phyloP scores from a whole-genome alignment of 2,329 filamentous ascomycete genomes.

The Cryoendolithus antarcticus region DNA sequence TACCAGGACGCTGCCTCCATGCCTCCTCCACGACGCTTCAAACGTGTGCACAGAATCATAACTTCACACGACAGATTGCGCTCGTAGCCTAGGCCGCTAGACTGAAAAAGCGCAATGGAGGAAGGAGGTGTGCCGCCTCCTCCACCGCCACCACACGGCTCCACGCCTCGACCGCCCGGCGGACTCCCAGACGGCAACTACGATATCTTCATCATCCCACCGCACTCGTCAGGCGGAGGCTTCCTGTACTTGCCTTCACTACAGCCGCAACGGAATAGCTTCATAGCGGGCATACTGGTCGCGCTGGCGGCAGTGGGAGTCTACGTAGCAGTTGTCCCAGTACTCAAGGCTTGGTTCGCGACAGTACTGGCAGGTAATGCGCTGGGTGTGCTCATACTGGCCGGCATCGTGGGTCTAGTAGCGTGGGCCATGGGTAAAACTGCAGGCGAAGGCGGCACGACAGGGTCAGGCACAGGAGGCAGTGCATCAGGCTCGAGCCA shows the following conservation, averaged over 20 bases:
- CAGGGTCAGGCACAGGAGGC: constrained; percentile 13
- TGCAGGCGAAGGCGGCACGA: constrained; percentile 39
- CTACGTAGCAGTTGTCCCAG: constrained; percentile 62
- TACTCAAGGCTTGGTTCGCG: constrained; percentile 60
- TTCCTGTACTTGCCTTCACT: constrained; percentile 92
- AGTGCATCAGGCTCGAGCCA: constrained; percentile 13
- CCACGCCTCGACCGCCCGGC: constrained; percentile 54
- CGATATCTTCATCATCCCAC: constrained; percentile 93
- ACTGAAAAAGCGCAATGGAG: constrained; percentile 4
- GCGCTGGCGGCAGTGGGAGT: constrained; percentile 61
- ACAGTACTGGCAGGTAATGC: constrained; percentile 57
- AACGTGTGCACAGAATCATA: constrained; percentile 2
- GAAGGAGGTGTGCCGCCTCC: constrained; percentile 49
- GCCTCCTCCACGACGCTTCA: no score
- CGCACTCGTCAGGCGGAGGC: constrained; percentile 75
- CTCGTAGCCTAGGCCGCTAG: not conserved
- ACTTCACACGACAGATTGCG: constrained; percentile 5
- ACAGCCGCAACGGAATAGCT: constrained; percentile 76
- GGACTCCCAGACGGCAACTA: constrained; percentile 81
- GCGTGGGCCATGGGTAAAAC: constrained; percentile 66
- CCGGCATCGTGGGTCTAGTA: constrained; percentile 60
- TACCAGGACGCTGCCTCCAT: no score
- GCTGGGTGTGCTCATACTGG: constrained; percentile 58
- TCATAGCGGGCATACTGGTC: constrained; percentile 71
- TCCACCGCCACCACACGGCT: constrained; percentile 75